A percentile compares a stretch with the other conserved stretches of the same genome.
Conservation (phyloP, 352 stramenopile genomes). For the Phytophthora kernoviae region DNA sequence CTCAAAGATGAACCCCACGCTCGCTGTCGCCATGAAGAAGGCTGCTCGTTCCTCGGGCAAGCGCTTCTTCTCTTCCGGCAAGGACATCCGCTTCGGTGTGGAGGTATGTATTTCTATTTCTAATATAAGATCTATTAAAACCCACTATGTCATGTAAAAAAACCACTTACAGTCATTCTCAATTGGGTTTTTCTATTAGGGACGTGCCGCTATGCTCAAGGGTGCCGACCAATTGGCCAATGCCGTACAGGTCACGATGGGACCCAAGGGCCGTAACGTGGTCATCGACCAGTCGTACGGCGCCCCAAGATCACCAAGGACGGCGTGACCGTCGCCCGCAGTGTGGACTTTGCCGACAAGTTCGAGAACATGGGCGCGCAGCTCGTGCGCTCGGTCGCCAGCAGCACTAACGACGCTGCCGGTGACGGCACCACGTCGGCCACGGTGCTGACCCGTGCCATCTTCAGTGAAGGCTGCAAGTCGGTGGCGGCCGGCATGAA, state of each 20-base stretch:
- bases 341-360: conserved; percentile 82
- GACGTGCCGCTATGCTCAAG: conserved; percentile 97
- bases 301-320: conserved; percentile 85
- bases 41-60: conserved; percentile 49
- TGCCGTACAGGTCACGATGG: conserved; percentile 99
- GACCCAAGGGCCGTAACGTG: conserved; percentile 99
- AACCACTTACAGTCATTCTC: no score
- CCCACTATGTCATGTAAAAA: no score
- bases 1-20: conserved; percentile 68
- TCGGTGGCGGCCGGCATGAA: conserved; percentile 99
- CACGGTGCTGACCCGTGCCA: conserved; percentile 98
- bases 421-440: conserved; percentile 99
- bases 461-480: conserved; percentile 99
- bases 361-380: conserved; percentile 83
- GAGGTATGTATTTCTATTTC: conserved; percentile 51
- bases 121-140: no score
- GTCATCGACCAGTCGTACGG: conserved; percentile 98
- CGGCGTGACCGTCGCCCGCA: conserved; percentile 74
- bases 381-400: conserved; percentile 86
- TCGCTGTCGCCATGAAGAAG: conserved; percentile 72
- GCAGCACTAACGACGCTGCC: conserved; percentile 99
- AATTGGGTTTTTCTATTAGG: conserved; percentile 23
- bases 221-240: conserved; percentile 99
- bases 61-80: conserved; percentile 90
- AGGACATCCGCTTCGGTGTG: conserved; percentile 99